Base-by-base conservation (phyloP, 768 basidiomycete species). In the Boletus tomentosulus region DNA sequence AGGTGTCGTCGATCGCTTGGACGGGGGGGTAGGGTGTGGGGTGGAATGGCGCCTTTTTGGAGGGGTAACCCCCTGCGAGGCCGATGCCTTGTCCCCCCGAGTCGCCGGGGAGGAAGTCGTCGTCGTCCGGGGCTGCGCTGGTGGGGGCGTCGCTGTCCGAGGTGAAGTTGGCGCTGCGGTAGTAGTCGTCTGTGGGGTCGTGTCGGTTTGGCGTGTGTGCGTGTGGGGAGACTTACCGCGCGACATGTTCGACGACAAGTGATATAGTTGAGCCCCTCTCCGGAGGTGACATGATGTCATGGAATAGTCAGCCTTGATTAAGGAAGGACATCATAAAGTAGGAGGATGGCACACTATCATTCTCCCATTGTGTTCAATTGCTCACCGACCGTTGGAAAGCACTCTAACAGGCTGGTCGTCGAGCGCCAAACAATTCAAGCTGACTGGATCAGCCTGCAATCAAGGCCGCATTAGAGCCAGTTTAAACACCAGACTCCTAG, bases 61-160 rank as follows among this genome's bases (percentile, higher is more conserved):
- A n/a, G 42, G 30, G 31, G 16, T 41, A 31, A 1, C 27, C 54
- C 11, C 44, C 54, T 1, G 60, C 50, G 24, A 54, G 48, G 4
- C 50, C 52, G 37, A 9, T 27, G 0, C 50, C 60, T 3, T 31
- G 56, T 0, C 56, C 56, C 38, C 48, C 53, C 12, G 35, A 24
- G 30, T 62, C 42, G 1, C 60, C 56, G 0, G 60, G 27, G 25
- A 52, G 52, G 6, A 48, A 39, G 1, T 33, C 34, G 6, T 59
- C 50, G 0, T 24, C 41, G 13, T 37, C 35, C 1, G 15, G 35
- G 13, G 11, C 35, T 5, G 1, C 28, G 6, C 24, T 12, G 19
- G 12, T 19, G 27, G 16, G 10, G 11, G 6, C 22, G 0, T 50
- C 48, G 43, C 46, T 38, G 22, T 63, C 54, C 4, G 58, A 49